phyloP scores from a whole-genome alignment of 352 stramenopile genomes.

The Globisporangium viniferum region DNA sequence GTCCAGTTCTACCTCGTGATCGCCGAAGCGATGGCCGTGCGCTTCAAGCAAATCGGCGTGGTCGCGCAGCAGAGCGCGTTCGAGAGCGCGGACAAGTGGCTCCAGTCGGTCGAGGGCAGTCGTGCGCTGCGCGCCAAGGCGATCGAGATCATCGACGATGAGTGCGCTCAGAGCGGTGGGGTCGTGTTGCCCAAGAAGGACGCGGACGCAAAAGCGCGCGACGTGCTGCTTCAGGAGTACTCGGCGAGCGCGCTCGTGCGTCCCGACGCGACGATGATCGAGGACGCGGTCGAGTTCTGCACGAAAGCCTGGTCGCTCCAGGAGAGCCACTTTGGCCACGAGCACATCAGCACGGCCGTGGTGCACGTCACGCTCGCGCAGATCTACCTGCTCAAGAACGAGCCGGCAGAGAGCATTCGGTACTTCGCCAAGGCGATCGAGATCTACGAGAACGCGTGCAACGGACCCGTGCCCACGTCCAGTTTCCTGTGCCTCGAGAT shows the following conservation, averaged over 20 bases:
- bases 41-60: conserved; percentile 46
- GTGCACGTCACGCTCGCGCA: conserved; percentile 58
- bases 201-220: conserved; percentile 37
- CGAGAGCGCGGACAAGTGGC: conserved; percentile 44
- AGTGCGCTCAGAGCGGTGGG: conserved; percentile 8
- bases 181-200: conserved; percentile 48
- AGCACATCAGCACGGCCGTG: conserved; percentile 49
- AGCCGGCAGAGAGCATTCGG: conserved; percentile 33
- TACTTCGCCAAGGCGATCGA: conserved; percentile 47
- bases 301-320: conserved; percentile 64
- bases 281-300: conserved; percentile 66
- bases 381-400: conserved; percentile 38
- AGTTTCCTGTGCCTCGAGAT: conserved; percentile 59
- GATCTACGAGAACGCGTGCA: conserved; percentile 57
- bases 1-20: conserved; percentile 57
- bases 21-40: conserved; percentile 47
- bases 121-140: conserved; percentile 38
- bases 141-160: conserved; percentile 35
- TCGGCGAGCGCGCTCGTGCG: conserved; percentile 23
- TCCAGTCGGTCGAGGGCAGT: conserved; percentile 46
- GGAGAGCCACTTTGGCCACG: conserved; percentile 38
- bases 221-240: conserved; percentile 39
- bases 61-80: conserved; percentile 45
- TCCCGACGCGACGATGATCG: conserved; percentile 33
- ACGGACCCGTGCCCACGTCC: conserved; percentile 50